A percentile compares a stretch with the other conserved stretches of the same genome.
Conservation (phyloP, 768 basidiomycete genomes). For the Postia placenta region DNA sequence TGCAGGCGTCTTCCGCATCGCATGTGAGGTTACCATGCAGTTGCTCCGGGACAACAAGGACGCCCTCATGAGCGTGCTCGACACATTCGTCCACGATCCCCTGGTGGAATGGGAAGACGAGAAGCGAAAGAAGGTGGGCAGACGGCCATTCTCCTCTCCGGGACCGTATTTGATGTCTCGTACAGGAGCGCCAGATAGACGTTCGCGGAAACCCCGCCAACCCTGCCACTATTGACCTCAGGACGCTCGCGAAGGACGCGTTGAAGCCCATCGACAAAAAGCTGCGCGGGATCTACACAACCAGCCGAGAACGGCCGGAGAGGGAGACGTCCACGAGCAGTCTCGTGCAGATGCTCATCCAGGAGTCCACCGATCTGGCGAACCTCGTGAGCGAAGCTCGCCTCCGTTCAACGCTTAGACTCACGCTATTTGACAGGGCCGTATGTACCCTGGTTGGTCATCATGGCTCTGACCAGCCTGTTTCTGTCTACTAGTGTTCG, state of each 20-base stretch:
- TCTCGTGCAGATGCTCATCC: slow-evolving; percentile 86
- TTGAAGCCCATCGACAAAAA: slow-evolving; percentile 82
- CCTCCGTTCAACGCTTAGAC: slow-evolving; percentile 5
- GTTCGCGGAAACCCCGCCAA: no score
- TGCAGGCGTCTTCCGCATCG: slow-evolving; percentile 80
- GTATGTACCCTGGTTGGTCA: slow-evolving; percentile 91
- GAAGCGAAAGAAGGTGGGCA: slow-evolving; percentile 51
- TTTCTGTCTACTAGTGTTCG: background rate
- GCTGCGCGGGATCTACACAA: slow-evolving; percentile 63
- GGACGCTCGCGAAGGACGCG: slow-evolving; percentile 64
- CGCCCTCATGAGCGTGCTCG: slow-evolving; percentile 89
- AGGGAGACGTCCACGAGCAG: slow-evolving; percentile 67
- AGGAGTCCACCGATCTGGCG: slow-evolving; percentile 69
- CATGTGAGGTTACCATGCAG: slow-evolving; percentile 87
- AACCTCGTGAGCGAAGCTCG: slow-evolving; percentile 53
- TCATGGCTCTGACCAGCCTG: slow-evolving; percentile 53
- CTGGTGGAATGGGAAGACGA: slow-evolving; percentile 93
- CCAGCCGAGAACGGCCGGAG: slow-evolving; percentile 38
- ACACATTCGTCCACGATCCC: slow-evolving; percentile 96
- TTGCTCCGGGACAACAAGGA: slow-evolving; percentile 88
- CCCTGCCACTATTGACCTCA: slow-evolving; percentile 46
- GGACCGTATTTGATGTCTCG: background rate
- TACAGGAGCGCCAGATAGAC: slow-evolving; percentile 13
- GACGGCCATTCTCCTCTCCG: background rate
- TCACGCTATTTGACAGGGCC: slow-evolving; percentile 41